phyloP scores from a whole-genome alignment of 2,329 filamentous ascomycete species.

The Trichoderma brevicompactum region DNA sequence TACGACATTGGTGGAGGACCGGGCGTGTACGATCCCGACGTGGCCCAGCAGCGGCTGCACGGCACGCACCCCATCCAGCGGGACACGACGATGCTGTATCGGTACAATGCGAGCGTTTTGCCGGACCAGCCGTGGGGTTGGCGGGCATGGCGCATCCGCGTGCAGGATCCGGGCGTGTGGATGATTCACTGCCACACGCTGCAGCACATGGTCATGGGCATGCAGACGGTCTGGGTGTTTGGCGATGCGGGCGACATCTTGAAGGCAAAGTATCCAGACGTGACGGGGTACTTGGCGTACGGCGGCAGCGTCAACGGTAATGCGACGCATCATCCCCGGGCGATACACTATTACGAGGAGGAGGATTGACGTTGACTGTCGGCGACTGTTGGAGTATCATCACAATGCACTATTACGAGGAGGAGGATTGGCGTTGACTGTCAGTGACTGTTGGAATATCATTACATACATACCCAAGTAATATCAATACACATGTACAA shows the following conservation, averaged over 20 bases:
- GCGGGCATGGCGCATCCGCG: conserved; percentile 61
- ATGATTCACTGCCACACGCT: conserved; percentile 66
- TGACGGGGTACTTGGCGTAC: conserved; percentile 49
- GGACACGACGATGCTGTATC: conserved; percentile 60
- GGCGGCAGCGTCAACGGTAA: conserved; percentile 54
- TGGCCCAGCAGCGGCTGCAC: conserved; percentile 14
- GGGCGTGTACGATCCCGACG: conserved; percentile 26
- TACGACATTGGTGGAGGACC: conserved; percentile 31
- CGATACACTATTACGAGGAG: conserved; percentile 26
- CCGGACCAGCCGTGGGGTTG: conserved; percentile 55
- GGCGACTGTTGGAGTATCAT: too few species aligned
- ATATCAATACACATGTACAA: too few species aligned
- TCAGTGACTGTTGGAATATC: too few species aligned
- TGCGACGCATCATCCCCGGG: conserved; percentile 26
- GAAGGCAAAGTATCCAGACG: conserved; percentile 39
- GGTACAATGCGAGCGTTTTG: conserved; percentile 51
- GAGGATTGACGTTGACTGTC: too few species aligned
- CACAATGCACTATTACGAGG: conserved; percentile 28
- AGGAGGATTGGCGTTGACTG: too few species aligned
- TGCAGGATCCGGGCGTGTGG: conserved; percentile 55
- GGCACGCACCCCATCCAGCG: conserved; percentile 42
- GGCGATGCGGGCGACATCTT: conserved; percentile 35
- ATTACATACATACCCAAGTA: too few species aligned
- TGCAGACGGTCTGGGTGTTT: conserved; percentile 39
- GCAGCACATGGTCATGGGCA: conserved; percentile 60